phyloP scores from a whole-genome alignment of 345 rosid genomes.

The Corymbia maculata region DNA sequence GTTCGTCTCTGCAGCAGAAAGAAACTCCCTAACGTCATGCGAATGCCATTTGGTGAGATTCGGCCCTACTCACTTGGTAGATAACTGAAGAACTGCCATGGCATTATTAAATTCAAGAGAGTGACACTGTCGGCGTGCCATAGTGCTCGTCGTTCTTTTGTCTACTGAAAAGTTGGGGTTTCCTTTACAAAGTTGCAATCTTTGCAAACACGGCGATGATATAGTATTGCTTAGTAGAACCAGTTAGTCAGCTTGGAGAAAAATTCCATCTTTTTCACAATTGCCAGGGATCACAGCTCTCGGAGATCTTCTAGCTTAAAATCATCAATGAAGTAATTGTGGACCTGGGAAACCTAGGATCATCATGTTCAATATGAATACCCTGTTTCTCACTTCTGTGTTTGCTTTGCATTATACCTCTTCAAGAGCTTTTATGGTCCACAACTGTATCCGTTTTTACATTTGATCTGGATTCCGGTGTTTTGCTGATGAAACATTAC shows the following conservation, averaged over 20 bases:
- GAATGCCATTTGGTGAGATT: background rate
- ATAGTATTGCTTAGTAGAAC: background rate
- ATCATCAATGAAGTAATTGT: background rate
- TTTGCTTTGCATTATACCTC: background rate
- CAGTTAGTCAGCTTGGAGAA: background rate
- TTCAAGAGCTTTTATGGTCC: background rate
- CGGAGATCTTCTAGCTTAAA: background rate
- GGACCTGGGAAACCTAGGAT: background rate
- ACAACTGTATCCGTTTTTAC: rapidly evolving
- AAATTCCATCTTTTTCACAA: background rate
- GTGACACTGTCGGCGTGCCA: background rate
- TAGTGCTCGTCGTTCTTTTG: rapidly evolving
- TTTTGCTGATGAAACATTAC: background rate
- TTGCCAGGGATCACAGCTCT: background rate
- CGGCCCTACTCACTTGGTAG: background rate
- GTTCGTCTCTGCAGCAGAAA: background rate
- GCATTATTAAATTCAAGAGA: background rate
- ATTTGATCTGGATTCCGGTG: background rate
- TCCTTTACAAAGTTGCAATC: background rate
- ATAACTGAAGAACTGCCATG: background rate
- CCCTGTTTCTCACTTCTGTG: background rate
- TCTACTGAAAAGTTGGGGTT: no score
- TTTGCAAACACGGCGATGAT: background rate
- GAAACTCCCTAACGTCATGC: background rate
- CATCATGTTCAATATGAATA: background rate